Base-by-base conservation (phyloP, 768 basidiomycete species). In the Calocera cornea region DNA sequence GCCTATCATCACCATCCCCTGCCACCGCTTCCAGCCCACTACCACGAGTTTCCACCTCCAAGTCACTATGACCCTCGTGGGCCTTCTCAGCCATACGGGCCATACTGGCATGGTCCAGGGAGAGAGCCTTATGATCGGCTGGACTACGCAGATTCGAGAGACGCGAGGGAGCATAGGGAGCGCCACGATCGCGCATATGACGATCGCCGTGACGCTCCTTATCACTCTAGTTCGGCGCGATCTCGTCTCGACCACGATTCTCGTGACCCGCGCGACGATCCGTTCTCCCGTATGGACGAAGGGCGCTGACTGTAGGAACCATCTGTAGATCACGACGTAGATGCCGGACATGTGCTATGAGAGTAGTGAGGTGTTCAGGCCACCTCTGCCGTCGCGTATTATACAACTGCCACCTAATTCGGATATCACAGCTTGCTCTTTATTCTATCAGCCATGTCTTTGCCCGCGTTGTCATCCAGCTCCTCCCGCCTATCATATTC, bases 401-500 rank as follows among this genome's bases (percentile, higher is more conserved):
- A 47, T 47, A 47, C 44, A 47, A 8, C 8, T 47, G n/a, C 24
- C 44, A 47, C 44, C 27, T 60, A 60, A 60, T 60, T 19, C 60
- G 2, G 12, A 27, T 3, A 41, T 69, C 54, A 70, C 36, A 70
- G 38, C 47, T 64, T 66, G 44, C 70, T 70, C 40, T 60, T 68
- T 41, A 70, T 70, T 66, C 44, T 68, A 22, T 68, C 36, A 16
- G 65, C 68, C 66, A 70, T 65, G 2, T 44, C 68, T 47, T 65
- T 65, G n/a, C 68, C 70, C 33, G 65, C 66, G 34, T 68, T 65
- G 34, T 70, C 70, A 24, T 69, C 66, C 34, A 70, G 34, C 47
- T 67, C 66, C 34, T 67, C 68, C 27, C 70, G 67, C 41, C 67
- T 34, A 22, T 67, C 54, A 68, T 68, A 68, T 65, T 70, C 70